These are phyloP conservation scores for Cryptococcus hybrid DNA, from an alignment of 1,284 basidiomycete species.

Conservation along the genomic window DNA sequence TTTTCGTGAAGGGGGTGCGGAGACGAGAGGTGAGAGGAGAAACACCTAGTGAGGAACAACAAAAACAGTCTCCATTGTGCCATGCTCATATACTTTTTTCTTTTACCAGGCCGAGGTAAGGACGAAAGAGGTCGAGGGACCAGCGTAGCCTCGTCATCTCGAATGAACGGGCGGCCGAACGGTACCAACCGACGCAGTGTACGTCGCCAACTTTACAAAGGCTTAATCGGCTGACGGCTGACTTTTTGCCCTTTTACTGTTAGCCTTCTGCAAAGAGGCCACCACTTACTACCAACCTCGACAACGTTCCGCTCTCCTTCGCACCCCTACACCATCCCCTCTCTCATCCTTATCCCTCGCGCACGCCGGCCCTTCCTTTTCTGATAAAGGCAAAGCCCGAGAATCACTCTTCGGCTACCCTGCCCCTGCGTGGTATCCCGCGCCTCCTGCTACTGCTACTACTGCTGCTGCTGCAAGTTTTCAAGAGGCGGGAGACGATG, in stretches of 20 bases:
- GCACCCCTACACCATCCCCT: constrained; percentile 56
- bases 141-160: constrained; percentile 13
- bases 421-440: constrained; percentile 41
- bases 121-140: background rate
- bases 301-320: constrained; percentile 53
- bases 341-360: constrained; percentile 30
- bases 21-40: constrained; percentile 5
- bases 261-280: background rate
- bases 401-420: constrained; percentile 32
- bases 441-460: constrained; percentile 2
- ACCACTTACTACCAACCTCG: constrained; percentile 39
- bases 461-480: background rate
- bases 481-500: background rate
- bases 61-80: no score
- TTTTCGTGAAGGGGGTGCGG: constrained; percentile 5
- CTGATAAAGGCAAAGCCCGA: constrained; percentile 42
- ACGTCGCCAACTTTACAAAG: background rate
- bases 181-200: constrained; percentile 8
- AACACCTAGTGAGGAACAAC: constrained; percentile 6
- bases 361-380: constrained; percentile 37
- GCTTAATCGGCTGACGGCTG: background rate
- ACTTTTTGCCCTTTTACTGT: background rate
- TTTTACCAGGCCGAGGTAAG: background rate
- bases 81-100: no score
- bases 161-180: constrained; percentile 3